Conservation (phyloP, 2,329 filamentous ascomycete species). For the Didymellaceae sp. region DNA sequence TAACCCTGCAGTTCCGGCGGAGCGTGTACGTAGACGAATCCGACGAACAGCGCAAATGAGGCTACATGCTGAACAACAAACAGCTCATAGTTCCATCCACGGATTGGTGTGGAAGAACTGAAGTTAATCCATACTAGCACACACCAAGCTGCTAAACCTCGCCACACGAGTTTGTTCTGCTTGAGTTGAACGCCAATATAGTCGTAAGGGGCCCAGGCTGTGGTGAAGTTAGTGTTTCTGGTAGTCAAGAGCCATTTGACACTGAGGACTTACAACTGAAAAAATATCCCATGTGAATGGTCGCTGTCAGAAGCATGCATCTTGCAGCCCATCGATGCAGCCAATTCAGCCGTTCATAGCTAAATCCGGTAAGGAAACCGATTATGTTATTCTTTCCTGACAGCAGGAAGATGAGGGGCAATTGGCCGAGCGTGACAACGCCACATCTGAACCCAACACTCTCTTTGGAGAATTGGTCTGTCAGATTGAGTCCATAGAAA, state of each 20-base stretch:
- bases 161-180: constrained; percentile 69
- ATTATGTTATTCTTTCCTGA: constrained; percentile 64
- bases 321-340: constrained; percentile 75
- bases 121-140: constrained; percentile 70
- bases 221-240: neutral
- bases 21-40: constrained; percentile 68
- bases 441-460: constrained; percentile 63
- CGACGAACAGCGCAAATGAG: constrained; percentile 67
- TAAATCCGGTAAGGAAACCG: constrained; percentile 66
- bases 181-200: constrained; percentile 65
- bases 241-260: neutral
- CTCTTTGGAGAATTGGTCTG: constrained; percentile 60
- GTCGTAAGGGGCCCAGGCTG: constrained; percentile 66
- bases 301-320: constrained; percentile 71
- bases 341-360: constrained; percentile 75
- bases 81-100: constrained; percentile 71
- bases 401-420: constrained; percentile 63
- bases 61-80: constrained; percentile 73
- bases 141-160: constrained; percentile 71
- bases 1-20: constrained; percentile 66
- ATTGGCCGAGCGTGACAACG: constrained; percentile 59
- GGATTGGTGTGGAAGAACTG: constrained; percentile 67
- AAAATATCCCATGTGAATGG: constrained; percentile 74
- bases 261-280: constrained; percentile 46
- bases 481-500: constrained; percentile 62